Conservation (phyloP, 1,284 basidiomycete genomes). For the Peniophora sp. region DNA sequence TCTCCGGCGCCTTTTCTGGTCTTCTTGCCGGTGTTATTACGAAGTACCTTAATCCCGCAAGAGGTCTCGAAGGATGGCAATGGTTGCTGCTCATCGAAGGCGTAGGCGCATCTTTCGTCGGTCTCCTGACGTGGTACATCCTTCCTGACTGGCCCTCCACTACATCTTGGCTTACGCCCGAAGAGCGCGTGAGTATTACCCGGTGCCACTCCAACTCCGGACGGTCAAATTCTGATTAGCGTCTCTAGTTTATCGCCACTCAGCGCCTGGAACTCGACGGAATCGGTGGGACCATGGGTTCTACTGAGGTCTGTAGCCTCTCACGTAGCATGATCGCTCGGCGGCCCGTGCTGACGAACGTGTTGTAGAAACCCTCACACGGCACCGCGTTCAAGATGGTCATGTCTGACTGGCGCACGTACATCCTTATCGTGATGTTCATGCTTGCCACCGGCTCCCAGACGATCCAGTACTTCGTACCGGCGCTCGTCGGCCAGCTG, state of each 20-base stretch:
- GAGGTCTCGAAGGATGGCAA: constrained; percentile 1
- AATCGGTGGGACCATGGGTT: constrained; percentile 20
- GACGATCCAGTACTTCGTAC: constrained; percentile 38
- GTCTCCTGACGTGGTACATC: constrained; percentile 16
- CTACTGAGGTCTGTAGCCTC: not conserved
- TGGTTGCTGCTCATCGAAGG: constrained; percentile 24
- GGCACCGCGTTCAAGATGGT: constrained; percentile 26
- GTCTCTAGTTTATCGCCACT: constrained; percentile 24
- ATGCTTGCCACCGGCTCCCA: constrained; percentile 30
- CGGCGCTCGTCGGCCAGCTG: constrained; percentile 26
- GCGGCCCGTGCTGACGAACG: not conserved
- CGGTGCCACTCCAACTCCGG: not conserved
- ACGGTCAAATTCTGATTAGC: not conserved
- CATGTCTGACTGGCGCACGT: constrained; percentile 24
- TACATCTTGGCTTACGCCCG: constrained; percentile 28
- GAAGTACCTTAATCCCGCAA: not conserved
- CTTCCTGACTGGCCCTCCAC: constrained; percentile 30
- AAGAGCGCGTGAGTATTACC: constrained; percentile 19
- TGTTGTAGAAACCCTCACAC: constrained; percentile 20
- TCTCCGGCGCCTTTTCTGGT: constrained; percentile 25
- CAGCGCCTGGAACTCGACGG: constrained; percentile 29
- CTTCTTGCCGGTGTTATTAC: constrained; percentile 14
- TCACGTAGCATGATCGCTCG: too few relatives aligned
- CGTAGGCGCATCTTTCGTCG: constrained; percentile 18
- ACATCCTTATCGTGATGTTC: constrained; percentile 25